Percentiles rank a stretch among this genome's conserved stretches.
Evolutionary conservation across 2,329 filamentous ascomycete species (phyloP).

Genomic region (Apiospora arundinis): DNA sequence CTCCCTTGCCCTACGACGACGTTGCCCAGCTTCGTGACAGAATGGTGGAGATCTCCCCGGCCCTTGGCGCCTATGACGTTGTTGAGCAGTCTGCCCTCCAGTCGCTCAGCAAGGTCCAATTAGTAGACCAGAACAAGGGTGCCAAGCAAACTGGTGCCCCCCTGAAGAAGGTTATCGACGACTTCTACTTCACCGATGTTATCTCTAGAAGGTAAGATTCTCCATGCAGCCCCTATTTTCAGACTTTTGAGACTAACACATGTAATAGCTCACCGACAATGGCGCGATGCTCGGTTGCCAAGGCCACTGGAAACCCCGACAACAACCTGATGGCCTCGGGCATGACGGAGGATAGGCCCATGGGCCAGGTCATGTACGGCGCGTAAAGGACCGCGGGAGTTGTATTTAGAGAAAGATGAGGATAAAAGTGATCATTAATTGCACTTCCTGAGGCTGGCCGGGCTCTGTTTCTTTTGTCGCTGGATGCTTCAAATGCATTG

Average conservation of each 20-base stretch:
- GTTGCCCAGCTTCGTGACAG: slow-evolving; percentile 87
- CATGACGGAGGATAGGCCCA: slow-evolving; percentile 65
- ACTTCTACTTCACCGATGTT: slow-evolving; percentile 98
- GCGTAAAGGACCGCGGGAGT: slow-evolving; percentile 44
- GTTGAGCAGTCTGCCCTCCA: slow-evolving; percentile 80
- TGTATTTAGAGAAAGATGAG: slow-evolving; percentile 26
- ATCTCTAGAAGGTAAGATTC: slow-evolving; percentile 87
- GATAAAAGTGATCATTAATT: slow-evolving; percentile 22
- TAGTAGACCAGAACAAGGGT: slow-evolving; percentile 96
- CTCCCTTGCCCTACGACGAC: slow-evolving; percentile 90
- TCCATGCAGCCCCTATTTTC: slow-evolving; percentile 20
- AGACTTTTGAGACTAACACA: slow-evolving; percentile 29
- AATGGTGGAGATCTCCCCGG: slow-evolving; percentile 93
- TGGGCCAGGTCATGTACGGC: slow-evolving; percentile 67
- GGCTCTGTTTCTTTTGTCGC: slow-evolving; percentile 26
- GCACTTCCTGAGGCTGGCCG: slow-evolving; percentile 22
- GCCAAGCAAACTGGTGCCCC: slow-evolving; percentile 73
- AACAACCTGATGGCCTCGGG: slow-evolving; percentile 82
- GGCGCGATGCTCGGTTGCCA: slow-evolving; percentile 94
- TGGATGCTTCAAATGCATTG: slow-evolving; percentile 29
- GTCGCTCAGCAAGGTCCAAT: slow-evolving; percentile 86
- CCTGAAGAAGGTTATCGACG: slow-evolving; percentile 85
- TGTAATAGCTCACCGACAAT: slow-evolving; percentile 90
- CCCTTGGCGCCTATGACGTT: slow-evolving; percentile 87
- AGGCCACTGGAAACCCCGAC: slow-evolving; percentile 79